Evolutionary conservation across 2,329 filamentous ascomycete genomes (phyloP).

Genomic region (Penicillium aurantiogriseum): DNA sequence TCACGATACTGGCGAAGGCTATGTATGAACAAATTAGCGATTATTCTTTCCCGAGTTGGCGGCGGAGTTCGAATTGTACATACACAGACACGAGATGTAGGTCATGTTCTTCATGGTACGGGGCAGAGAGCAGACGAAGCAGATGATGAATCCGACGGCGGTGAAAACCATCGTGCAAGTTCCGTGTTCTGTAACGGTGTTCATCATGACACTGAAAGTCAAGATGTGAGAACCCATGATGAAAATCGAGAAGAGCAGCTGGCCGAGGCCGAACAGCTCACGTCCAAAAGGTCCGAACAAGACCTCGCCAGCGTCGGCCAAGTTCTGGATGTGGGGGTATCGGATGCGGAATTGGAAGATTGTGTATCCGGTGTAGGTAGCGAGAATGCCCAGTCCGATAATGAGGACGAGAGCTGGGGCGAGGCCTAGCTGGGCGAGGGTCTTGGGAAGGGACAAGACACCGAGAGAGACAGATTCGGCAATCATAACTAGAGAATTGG

Average conservation of each 20-base stretch:
- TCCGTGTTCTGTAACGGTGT: constrained; percentile 60
- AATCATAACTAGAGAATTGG: constrained; percentile 20
- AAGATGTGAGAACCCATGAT: constrained; percentile 69
- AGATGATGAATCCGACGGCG: constrained; percentile 58
- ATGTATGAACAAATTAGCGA: neutral
- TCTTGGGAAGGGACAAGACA: constrained; percentile 20
- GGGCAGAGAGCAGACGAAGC: constrained; percentile 59
- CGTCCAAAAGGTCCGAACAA: constrained; percentile 61
- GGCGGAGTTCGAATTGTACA: constrained; percentile 3
- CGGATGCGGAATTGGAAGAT: constrained; percentile 57
- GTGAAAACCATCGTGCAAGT: constrained; percentile 64
- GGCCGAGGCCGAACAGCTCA: constrained; percentile 62
- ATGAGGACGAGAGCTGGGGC: constrained; percentile 52
- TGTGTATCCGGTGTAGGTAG: constrained; percentile 59
- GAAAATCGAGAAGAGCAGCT: constrained; percentile 65
- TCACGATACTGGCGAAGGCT: constrained; percentile 63
- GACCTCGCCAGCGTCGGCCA: constrained; percentile 65
- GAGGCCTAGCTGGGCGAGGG: constrained; percentile 20
- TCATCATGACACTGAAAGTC: constrained; percentile 67
- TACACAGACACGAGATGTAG: constrained; percentile 60
- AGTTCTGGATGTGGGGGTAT: constrained; percentile 62
- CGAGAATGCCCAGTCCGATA: constrained; percentile 54
- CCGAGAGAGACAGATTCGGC: constrained; percentile 25
- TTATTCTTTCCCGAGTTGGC: too few species aligned
- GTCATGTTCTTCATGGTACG: constrained; percentile 62